Percentiles rank a stretch among this genome's conserved stretches.
Evolutionary conservation across 805 yeast species (phyloP).

Genomic region (Wickerhamiella brachini): DNA sequence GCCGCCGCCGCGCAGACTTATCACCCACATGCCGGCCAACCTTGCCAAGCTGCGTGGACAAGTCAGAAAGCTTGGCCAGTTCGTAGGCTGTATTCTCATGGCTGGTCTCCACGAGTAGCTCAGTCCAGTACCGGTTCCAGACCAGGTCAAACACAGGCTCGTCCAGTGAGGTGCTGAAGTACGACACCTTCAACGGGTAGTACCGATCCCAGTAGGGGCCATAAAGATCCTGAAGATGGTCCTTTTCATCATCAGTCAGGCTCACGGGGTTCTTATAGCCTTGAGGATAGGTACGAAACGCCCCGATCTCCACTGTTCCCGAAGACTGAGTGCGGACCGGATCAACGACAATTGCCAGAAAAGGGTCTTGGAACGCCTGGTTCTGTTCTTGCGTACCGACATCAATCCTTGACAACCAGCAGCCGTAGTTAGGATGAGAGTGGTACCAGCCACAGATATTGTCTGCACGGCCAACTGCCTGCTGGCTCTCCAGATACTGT

Average conservation of each 20-base stretch:
- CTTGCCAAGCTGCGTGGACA: not conserved
- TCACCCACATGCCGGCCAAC: not conserved
- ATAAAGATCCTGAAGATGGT: slow-evolving; percentile 20
- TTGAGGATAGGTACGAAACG: slow-evolving; percentile 44
- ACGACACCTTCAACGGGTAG: slow-evolving; percentile 49
- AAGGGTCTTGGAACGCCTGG: slow-evolving; percentile 86
- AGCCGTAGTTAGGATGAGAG: slow-evolving; percentile 94
- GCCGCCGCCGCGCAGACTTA: not conserved
- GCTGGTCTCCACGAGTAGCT: slow-evolving; percentile 3
- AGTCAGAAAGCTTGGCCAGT: not conserved
- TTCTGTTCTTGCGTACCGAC: slow-evolving; percentile 91
- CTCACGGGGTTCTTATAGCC: not conserved
- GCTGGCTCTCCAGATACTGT: slow-evolving; percentile 45
- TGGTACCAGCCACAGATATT: slow-evolving; percentile 94
- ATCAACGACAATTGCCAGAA: slow-evolving; percentile 95
- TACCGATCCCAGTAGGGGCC: slow-evolving; percentile 61
- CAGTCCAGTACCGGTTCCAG: slow-evolving; percentile 10
- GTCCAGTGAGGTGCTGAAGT: slow-evolving; percentile 44
- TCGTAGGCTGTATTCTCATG: not conserved
- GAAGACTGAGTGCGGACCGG: slow-evolving; percentile 87
- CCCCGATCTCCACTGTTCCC: slow-evolving; percentile 95
- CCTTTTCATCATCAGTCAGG: not conserved
- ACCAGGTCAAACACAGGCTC: slow-evolving; percentile 26
- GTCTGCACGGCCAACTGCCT: slow-evolving; percentile 39
- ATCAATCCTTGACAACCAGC: slow-evolving; percentile 90